Percentiles rank a stretch among this genome's conserved stretches.
Evolutionary conservation across 139 green algal species (phyloP).

Genomic region (Ulvella scutata): DNA sequence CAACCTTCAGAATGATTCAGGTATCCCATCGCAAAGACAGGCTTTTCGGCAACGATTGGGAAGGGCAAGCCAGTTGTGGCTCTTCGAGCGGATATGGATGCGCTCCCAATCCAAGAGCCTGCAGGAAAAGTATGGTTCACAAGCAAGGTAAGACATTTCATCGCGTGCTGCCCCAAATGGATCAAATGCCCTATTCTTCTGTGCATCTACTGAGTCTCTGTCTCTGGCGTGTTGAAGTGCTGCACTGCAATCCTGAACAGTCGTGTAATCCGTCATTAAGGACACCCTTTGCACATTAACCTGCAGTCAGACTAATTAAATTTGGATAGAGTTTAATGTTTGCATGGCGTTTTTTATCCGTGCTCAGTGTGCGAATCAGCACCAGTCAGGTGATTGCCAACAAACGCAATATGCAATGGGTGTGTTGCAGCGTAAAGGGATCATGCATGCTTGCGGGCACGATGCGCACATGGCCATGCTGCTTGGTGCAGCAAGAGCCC

Average conservation of each 20-base stretch:
- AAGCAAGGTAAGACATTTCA: slow-evolving; percentile 7
- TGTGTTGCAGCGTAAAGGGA: slow-evolving; percentile 10
- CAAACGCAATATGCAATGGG: not conserved
- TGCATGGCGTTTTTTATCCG: not conserved
- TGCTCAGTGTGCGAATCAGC: not conserved
- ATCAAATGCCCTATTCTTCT: not conserved
- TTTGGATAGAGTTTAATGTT: not conserved
- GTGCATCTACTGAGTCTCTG: not conserved
- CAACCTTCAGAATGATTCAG: not conserved
- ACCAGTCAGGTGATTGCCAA: not conserved
- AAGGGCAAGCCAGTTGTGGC: slow-evolving; percentile 28
- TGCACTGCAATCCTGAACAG: not conserved
- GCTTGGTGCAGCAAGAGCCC: slow-evolving; percentile 56
- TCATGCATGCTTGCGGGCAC: slow-evolving; percentile 85
- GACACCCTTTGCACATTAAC: not conserved
- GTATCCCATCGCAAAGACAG: slow-evolving; percentile 41
- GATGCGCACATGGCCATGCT: slow-evolving; percentile 78
- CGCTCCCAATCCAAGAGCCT: slow-evolving; percentile 54
- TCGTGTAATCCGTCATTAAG: not conserved
- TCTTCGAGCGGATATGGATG: slow-evolving; percentile 81
- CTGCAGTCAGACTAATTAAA: not conserved
- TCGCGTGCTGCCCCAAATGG: not conserved
- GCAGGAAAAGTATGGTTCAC: slow-evolving; percentile 11
- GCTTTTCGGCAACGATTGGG: slow-evolving; percentile 59
- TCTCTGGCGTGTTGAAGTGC: not conserved